Percentiles rank a stretch among this genome's conserved stretches.
phyloP scores from a whole-genome alignment of 140 eudicot genomes.

The Bidens hawaiensis region DNA sequence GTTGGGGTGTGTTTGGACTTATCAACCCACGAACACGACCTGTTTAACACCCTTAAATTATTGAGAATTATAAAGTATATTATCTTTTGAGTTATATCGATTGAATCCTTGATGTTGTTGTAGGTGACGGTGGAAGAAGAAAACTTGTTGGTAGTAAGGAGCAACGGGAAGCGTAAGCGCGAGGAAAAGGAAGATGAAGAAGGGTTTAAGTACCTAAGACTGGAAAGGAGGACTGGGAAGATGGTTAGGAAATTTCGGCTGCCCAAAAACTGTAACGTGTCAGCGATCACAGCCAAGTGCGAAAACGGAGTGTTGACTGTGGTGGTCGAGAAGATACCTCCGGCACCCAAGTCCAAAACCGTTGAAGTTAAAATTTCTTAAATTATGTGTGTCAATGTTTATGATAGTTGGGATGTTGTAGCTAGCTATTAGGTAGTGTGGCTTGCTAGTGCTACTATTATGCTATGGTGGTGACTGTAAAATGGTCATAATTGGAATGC shows the following conservation, averaged over 20 bases:
- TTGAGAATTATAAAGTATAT: too few relatives aligned
- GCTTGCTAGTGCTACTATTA: not conserved
- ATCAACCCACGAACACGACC: too few relatives aligned
- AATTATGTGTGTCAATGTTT: not conserved
- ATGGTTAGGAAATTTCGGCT: conserved; percentile 58
- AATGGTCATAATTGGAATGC: not conserved
- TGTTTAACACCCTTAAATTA: too few relatives aligned
- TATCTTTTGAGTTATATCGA: too few relatives aligned
- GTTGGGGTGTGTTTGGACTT: too few relatives aligned
- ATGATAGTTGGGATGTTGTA: not conserved
- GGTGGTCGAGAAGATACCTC: conserved; percentile 65
- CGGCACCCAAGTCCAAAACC: conserved; percentile 61
- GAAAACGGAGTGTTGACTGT: conserved; percentile 80
- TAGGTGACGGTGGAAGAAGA: conserved; percentile 78
- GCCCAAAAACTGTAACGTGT: conserved; percentile 52
- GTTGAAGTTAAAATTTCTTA: conserved; percentile 53
- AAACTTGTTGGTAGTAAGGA: conserved; percentile 48
- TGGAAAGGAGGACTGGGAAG: conserved; percentile 59
- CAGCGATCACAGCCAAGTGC: conserved; percentile 65
- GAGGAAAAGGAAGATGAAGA: conserved; percentile 48
- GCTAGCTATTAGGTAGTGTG: not conserved
- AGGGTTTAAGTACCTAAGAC: conserved; percentile 63
- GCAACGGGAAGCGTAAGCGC: conserved; percentile 72
- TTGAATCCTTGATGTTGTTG: too few relatives aligned
- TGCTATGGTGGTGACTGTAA: not conserved